phyloP scores from a whole-genome alignment of 139 green algal species.

The Eudorina sp. region DNA sequence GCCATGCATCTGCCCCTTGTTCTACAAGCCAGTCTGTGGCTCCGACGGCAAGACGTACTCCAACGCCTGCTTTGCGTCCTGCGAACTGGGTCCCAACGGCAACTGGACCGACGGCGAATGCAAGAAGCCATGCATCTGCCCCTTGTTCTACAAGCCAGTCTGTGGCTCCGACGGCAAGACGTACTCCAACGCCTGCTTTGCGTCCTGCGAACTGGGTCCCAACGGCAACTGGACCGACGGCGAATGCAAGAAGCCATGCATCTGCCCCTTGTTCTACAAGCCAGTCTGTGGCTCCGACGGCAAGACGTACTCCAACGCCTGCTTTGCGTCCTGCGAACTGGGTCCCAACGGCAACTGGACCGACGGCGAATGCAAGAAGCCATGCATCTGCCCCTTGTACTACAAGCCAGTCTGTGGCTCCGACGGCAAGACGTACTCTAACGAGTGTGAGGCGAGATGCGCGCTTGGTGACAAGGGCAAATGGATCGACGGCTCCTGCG shows the following conservation, averaged over 20 bases:
- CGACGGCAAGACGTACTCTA: slow-evolving; percentile 8
- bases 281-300: slow-evolving; percentile 42
- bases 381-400: not conserved
- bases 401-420: not conserved
- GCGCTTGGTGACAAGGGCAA: not conserved
- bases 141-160: slow-evolving; percentile 17
- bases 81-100: slow-evolving; percentile 40
- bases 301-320: not conserved
- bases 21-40: no score
- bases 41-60: slow-evolving; percentile 52
- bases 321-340: not conserved
- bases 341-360: not conserved
- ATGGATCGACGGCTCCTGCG: not conserved
- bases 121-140: not conserved
- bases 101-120: not conserved
- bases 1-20: no score
- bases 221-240: no score
- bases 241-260: slow-evolving; percentile 14
- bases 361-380: not conserved
- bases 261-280: slow-evolving; percentile 53
- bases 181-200: slow-evolving; percentile 35
- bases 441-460: not conserved
- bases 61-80: slow-evolving; percentile 56
- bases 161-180: slow-evolving; percentile 56
- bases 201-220: not conserved